A percentile compares a stretch with the other conserved stretches of the same genome.
Conservation (phyloP, 441 rosid genomes). For the Metrosideros polymorpha region DNA sequence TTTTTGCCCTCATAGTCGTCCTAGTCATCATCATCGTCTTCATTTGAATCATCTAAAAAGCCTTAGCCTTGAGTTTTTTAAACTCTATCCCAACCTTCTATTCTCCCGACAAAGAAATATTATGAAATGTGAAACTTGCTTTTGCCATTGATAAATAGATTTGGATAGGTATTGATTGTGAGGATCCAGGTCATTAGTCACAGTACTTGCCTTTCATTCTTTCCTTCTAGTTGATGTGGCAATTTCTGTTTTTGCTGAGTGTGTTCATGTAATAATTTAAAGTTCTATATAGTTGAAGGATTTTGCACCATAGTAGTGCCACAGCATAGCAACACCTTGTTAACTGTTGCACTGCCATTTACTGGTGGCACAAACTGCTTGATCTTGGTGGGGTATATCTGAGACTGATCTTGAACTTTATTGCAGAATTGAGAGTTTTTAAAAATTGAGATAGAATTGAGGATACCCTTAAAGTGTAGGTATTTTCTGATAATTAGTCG, state of each 20-base stretch:
- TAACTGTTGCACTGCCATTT: background rate
- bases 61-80: background rate
- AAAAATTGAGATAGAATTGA: background rate
- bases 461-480: background rate
- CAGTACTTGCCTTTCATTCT: background rate
- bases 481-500: background rate
- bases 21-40: background rate
- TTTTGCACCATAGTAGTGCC: background rate
- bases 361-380: background rate
- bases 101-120: background rate
- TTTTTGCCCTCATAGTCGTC: background rate
- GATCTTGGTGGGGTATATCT: background rate
- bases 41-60: background rate
- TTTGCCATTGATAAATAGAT: background rate
- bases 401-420: background rate
- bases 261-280: background rate
- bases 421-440: background rate
- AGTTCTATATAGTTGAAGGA: background rate
- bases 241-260: background rate
- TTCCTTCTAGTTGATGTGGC: background rate
- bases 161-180: background rate
- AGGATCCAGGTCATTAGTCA: background rate
- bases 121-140: background rate
- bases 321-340: background rate
- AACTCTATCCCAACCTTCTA: background rate